Base-by-base conservation (phyloP, 2,329 filamentous ascomycete species). In the Lasiodiplodia theobromae region DNA sequence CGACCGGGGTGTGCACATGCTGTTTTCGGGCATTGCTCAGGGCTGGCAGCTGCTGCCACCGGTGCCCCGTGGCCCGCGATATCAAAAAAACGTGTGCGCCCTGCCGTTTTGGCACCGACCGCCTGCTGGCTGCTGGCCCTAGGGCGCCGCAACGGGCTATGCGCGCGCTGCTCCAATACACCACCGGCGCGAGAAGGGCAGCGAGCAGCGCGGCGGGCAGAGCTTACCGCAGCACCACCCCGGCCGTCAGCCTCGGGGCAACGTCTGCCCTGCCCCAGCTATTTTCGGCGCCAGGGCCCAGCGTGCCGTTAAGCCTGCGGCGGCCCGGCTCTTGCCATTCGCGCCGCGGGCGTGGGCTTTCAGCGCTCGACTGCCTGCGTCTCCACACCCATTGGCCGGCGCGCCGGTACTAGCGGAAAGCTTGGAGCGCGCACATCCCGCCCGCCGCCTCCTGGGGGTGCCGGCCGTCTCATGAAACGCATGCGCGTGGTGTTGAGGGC, bases 391-490 rank as follows among this genome's bases (percentile, higher is more conserved):
- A 64, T 64, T 64, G 60, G 60, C 60, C 44, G 58, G 16, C 25
- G 16, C 58, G 58, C 40, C 47, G 58, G 40, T 28, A 21, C 47
- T 64, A 64, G 60, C 60, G 60, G 60, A 52, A 64, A 64, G 60
- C 60, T 64, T 64, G 44, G 34, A 47, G 44, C 7, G 44, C 44
- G 40, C 28, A 21, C 58, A 52, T 64, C 60, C 60, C 60, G 60
- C 37, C 60, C 21, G 44, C 47, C 60, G 60, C 47, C 60, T 37
- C 60, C 44, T 52, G 47, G 44, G 25, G 21, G 14, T 49, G 37
- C 57, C 60, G 60, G 52, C 57, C 60, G 60, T 64, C 60, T 64
- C 60, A 64, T 64, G 60, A 64, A 64, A 64, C 60, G 44, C 47
- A 25, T 38, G 28, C 44, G 60, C 60, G n/a, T 64, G 60, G 60